These are phyloP conservation scores for Rhizopus sp. DNA, from an alignment of 371 early-diverging fungal genomes.

Conservation along the genomic window DNA sequence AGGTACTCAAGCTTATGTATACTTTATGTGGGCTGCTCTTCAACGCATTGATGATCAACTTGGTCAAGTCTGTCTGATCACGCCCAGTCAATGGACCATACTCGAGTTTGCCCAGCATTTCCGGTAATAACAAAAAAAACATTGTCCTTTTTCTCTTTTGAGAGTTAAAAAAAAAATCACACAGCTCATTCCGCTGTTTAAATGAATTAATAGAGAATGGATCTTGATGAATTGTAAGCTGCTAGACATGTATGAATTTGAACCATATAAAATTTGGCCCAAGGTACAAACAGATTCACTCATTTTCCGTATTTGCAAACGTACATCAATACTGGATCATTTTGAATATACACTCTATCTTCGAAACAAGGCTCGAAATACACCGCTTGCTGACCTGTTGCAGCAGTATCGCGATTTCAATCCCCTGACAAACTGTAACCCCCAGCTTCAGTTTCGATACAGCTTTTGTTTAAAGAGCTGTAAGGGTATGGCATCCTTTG, in stretches of 20 bases:
- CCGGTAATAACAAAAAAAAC: constrained; percentile 28
- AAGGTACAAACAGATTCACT: constrained; percentile 69
- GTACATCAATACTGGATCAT: constrained; percentile 22
- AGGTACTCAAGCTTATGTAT: constrained; percentile 48
- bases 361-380: constrained; percentile 13
- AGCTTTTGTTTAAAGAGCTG: not conserved
- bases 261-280: constrained; percentile 69
- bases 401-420: constrained; percentile 8
- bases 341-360: constrained; percentile 21
- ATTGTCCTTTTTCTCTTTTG: no score
- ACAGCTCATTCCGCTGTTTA: not conserved
- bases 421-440: constrained; percentile 6
- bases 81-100: constrained; percentile 68
- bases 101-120: constrained; percentile 63
- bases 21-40: constrained; percentile 50
- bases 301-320: constrained; percentile 54
- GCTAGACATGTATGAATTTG: constrained; percentile 63
- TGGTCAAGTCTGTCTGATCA: constrained; percentile 49
- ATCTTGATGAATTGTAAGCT: constrained; percentile 58
- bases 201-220: constrained; percentile 45
- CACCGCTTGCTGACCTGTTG: constrained; percentile 8
- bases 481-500: constrained; percentile 42
- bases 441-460: constrained; percentile 12
- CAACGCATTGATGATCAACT: constrained; percentile 40
- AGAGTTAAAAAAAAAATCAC: no score